Evolutionary conservation across 495 filamentous ascomycete species (phyloP), one percentile per base, ranked within the genome.

Genomic region (Lasiosphaeria hispida): DNA sequence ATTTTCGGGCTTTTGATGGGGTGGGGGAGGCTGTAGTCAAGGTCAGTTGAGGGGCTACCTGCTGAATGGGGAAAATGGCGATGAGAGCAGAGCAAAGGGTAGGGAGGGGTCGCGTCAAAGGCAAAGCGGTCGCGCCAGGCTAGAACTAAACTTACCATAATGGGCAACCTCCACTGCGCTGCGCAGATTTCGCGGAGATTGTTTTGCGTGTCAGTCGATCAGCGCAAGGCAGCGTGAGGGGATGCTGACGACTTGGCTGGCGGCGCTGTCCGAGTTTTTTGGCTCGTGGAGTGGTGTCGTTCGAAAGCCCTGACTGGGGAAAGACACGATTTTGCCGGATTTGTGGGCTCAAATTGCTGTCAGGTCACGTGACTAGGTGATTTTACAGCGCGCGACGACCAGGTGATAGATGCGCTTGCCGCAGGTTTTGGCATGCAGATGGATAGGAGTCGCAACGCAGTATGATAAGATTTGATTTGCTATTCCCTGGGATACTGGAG

Each of bases 1-100:
- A 87, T 98, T 98, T 83, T 98, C 94, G 69, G 94, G 95, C 74
- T 94, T 96, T 67, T 91, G 91, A 75, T 96, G 91, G 59, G 92
- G 92, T 69, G 90, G 90, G 66, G 94, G 95, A 79, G 95, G 88
- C 91, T 96, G 92, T 38, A 75, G 44, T 62, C 44, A 48, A 17
- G 23, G 61, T 56, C 41, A 60, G 64, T 38, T 58, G 39, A 39
- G 50, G 15, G 53, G 39, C 35, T 33, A 48, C 38, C 42, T 18
- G 23, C 40, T 15, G 13, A 10, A 30, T 36, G 15, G 41, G 44
- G 30, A 47, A 33, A 23, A 34, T 38, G 41, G 47, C 51, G 58
- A 54, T 36, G 49, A 48, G 10, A 49, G 36, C 11, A 39, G 10
- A 45, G 58, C 35, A 43, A 41, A 18, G 57, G 54, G 48, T 53